Evolutionary conservation across 352 stramenopile genomes (phyloP).

Genomic region (Phytophthora crassamura): DNA sequence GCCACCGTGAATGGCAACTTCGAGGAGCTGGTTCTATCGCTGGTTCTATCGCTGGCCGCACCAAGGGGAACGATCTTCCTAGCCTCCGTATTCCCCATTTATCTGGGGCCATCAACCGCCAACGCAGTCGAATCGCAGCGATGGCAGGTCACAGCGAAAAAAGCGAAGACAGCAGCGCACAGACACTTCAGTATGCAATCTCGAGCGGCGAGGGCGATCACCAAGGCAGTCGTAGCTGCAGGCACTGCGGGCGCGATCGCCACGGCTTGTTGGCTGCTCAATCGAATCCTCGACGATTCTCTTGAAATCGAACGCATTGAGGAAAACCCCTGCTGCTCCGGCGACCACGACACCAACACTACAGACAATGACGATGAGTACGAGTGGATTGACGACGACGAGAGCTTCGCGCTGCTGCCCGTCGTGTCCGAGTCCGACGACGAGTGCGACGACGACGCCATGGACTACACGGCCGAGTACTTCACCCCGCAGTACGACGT

Average conservation of each 20-base stretch:
- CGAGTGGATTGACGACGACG: slow-evolving; percentile 1
- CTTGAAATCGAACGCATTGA: slow-evolving; percentile 7
- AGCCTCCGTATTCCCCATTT: neutral
- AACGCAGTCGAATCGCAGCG: neutral
- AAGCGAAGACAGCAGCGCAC: slow-evolving; percentile 5
- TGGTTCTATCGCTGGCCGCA: slow-evolving; percentile 25
- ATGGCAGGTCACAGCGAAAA: slow-evolving; percentile 28
- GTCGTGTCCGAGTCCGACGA: slow-evolving; percentile 34
- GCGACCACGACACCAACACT: neutral
- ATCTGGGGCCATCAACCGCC: slow-evolving; percentile 19
- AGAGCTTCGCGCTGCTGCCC: slow-evolving; percentile 27
- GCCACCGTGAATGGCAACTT: slow-evolving; percentile 2
- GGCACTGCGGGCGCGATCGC: slow-evolving; percentile 32
- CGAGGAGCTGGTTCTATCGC: neutral
- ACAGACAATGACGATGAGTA: neutral
- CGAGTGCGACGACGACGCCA: slow-evolving; percentile 18
- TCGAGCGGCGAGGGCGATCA: slow-evolving; percentile 24
- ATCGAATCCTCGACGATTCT: slow-evolving; percentile 23
- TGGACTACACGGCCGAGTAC: slow-evolving; percentile 34
- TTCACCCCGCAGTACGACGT: slow-evolving; percentile 36
- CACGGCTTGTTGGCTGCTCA: slow-evolving; percentile 30
- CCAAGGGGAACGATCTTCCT: neutral
- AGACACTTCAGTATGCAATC: slow-evolving; percentile 29
- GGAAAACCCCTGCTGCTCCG: neutral
- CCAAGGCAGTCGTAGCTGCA: slow-evolving; percentile 24